A percentile compares a stretch with the other conserved stretches of the same genome.
phyloP scores from a whole-genome alignment of 805 yeast species.

The Cyberlindnera saturnus region DNA sequence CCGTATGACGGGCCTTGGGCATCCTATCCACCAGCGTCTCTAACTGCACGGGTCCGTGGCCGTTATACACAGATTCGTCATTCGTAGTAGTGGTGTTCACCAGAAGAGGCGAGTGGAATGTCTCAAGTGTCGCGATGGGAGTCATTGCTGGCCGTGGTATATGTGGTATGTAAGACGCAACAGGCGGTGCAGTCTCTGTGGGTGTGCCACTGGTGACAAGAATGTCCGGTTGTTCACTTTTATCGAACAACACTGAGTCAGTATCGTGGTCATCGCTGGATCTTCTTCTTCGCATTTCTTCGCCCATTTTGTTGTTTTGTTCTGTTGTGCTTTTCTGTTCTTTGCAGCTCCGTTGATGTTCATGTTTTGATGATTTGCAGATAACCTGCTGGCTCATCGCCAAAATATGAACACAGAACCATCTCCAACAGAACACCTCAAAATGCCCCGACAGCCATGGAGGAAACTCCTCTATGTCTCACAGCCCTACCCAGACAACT shows the following conservation, averaged over 20 bases:
- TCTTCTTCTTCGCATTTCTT: neutral
- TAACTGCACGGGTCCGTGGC: slow-evolving; percentile 1
- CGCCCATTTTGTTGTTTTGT: neutral
- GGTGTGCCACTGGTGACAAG: neutral
- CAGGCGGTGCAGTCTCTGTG: neutral
- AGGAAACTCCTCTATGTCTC: slow-evolving; percentile 76
- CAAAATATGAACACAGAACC: no score
- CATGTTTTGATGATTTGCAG: neutral
- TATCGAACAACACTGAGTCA: neutral
- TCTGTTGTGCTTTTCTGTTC: slow-evolving; percentile 1
- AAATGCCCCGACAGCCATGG: slow-evolving; percentile 42
- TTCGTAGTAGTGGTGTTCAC: neutral
- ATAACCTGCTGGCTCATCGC: neutral
- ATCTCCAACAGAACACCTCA: neutral
- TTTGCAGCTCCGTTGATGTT: neutral
- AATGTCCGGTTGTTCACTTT: neutral
- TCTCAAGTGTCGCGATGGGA: neutral
- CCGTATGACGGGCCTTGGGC: slow-evolving; percentile 50
- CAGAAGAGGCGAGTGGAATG: neutral
- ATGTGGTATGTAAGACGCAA: neutral
- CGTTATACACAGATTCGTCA: neutral
- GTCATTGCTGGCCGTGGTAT: neutral
- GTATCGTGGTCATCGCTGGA: neutral
- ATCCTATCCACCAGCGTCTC: slow-evolving; percentile 36
- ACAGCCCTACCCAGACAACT: slow-evolving; percentile 88